Conservation (phyloP, 2,329 filamentous ascomycete genomes). For the Trichophyton verrucosum region DNA sequence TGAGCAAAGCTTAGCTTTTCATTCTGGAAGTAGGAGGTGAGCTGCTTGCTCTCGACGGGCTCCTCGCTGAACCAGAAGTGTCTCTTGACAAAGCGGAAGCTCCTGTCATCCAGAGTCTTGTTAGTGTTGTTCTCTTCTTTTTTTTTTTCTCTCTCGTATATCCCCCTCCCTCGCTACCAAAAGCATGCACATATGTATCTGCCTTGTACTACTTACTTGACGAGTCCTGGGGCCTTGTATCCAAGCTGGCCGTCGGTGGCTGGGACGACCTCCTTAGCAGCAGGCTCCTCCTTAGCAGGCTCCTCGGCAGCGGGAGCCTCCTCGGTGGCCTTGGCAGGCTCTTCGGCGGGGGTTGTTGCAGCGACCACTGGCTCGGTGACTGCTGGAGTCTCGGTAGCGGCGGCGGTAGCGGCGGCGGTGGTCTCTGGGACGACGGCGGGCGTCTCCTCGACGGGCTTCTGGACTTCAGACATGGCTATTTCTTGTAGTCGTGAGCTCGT, state of each 20-base stretch:
- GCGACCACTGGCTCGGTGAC: conserved; percentile 28
- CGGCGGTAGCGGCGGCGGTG: conserved; percentile 15
- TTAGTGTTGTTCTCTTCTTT: background rate
- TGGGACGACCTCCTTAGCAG: conserved; percentile 41
- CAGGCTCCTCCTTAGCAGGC: conserved; percentile 23
- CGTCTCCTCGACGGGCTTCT: conserved; percentile 56
- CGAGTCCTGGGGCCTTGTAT: conserved; percentile 78
- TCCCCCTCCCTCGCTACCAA: too few relatives aligned
- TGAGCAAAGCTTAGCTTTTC: conserved; percentile 76
- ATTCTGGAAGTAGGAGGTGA: conserved; percentile 66
- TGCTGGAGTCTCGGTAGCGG: conserved; percentile 22
- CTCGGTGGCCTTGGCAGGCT: conserved; percentile 20
- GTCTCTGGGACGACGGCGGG: conserved; percentile 26
- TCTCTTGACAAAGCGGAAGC: conserved; percentile 81
- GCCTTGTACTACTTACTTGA: conserved; percentile 52
- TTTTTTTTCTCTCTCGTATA: background rate
- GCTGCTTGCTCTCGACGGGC: conserved; percentile 58
- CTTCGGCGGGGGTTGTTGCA: conserved; percentile 11
- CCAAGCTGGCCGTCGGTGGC: conserved; percentile 73
- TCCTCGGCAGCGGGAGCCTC: conserved; percentile 23
- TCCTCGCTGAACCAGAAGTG: conserved; percentile 79
- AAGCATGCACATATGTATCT: background rate
- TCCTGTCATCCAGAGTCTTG: conserved; percentile 40
- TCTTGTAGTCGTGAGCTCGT: background rate
- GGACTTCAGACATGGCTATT: conserved; percentile 53